Evolutionary conservation across 169 alveolate genomes (phyloP).

Genomic region (Cytauxzoon felis): DNA sequence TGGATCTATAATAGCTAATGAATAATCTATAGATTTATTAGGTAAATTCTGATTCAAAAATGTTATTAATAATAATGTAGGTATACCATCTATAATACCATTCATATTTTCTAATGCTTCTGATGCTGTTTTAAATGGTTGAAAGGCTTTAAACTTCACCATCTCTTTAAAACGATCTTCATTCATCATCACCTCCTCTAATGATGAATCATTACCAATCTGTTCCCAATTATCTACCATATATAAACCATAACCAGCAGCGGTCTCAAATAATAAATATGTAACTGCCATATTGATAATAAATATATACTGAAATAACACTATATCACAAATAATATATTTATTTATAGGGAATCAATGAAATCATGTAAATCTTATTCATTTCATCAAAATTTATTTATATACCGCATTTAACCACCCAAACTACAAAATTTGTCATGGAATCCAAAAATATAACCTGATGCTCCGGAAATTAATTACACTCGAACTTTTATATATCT

Average conservation of each 20-base stretch:
- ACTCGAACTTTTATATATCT: no score
- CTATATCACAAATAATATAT: background rate
- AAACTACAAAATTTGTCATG: no score
- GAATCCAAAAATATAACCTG: no score
- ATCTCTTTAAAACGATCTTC: slow-evolving; percentile 83
- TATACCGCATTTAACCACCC: background rate
- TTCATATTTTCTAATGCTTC: slow-evolving; percentile 88
- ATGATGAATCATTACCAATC: slow-evolving; percentile 78
- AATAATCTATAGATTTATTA: slow-evolving; percentile 73
- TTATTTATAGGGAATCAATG: background rate
- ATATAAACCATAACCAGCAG: slow-evolving; percentile 91
- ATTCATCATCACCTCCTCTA: slow-evolving; percentile 79
- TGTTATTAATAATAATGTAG: slow-evolving; percentile 76
- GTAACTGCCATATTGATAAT: slow-evolving; percentile 31
- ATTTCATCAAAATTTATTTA: background rate
- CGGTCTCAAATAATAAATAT: slow-evolving; percentile 85
- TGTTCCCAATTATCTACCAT: slow-evolving; percentile 87
- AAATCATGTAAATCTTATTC: background rate
- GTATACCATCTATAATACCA: slow-evolving; percentile 81
- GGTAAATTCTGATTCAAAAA: slow-evolving; percentile 82
- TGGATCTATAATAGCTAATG: slow-evolving; percentile 82
- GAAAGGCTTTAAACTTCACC: slow-evolving; percentile 85
- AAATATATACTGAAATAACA: background rate
- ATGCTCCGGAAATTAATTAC: no score
- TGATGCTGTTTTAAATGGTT: slow-evolving; percentile 88